Evolutionary conservation across 148 eudicot species (phyloP).

Genomic region (Chenopodium suecicum): DNA sequence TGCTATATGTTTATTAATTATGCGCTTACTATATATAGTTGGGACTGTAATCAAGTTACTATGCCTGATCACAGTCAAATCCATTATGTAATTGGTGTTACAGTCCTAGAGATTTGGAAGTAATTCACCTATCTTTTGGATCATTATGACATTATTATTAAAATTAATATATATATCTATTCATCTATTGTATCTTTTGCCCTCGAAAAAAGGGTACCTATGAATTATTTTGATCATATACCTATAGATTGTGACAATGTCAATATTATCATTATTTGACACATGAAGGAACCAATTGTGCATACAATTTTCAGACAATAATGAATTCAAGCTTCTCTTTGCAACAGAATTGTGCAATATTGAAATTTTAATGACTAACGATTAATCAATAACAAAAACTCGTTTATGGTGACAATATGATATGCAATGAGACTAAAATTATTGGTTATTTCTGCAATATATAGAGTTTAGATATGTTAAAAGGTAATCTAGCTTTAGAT

Average conservation of each 20-base stretch:
- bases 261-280: neutral
- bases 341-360: no score
- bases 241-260: neutral
- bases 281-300: neutral
- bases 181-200: neutral
- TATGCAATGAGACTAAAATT: no score
- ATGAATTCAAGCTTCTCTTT: neutral
- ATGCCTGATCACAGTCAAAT: neutral
- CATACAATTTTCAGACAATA: neutral
- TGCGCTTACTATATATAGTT: neutral
- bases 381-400: no score
- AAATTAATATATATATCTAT: neutral
- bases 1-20: neutral
- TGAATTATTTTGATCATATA: neutral
- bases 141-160: neutral
- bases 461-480: no score
- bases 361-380: no score
- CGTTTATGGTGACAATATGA: no score
- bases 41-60: neutral
- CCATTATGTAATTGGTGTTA: neutral
- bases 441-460: no score
- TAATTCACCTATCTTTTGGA: neutral
- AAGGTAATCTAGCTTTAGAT: no score
- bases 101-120: slow-evolving; percentile 1
- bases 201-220: neutral